These are phyloP conservation scores for Beta lomatogona DNA, from an alignment of 179 eudicot genomes.

Conservation along the genomic window DNA sequence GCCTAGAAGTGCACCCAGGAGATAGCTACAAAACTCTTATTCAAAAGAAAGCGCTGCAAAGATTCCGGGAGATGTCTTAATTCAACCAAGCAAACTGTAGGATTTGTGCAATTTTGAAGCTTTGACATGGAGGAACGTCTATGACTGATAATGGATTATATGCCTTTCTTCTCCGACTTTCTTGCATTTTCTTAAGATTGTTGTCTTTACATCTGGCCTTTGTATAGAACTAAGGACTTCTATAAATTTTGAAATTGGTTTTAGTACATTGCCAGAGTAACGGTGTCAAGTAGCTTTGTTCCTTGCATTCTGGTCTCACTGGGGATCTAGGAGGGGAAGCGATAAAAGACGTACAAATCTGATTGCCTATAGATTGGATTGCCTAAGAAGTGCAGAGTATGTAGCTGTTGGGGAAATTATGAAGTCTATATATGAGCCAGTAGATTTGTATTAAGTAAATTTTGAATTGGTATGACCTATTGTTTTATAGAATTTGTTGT, in stretches of 20 bases:
- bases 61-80: constrained; percentile 92
- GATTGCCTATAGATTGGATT: background rate
- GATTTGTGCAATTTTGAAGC: background rate
- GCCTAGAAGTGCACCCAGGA: constrained; percentile 88
- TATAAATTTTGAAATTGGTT: background rate
- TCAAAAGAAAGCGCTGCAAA: constrained; percentile 94
- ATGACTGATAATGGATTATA: background rate
- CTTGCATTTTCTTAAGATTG: background rate
- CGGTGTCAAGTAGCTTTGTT: background rate
- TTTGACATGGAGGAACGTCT: background rate
- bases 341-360: background rate
- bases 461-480: too few relatives aligned
- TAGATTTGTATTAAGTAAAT: too few relatives aligned
- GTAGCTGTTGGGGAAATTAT: background rate
- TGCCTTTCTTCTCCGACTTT: background rate
- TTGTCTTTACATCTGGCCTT: background rate
- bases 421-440: too few relatives aligned
- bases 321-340: background rate
- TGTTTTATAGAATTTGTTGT: too few relatives aligned
- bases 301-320: background rate
- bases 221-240: background rate
- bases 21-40: constrained; percentile 94
- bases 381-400: background rate
- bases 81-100: background rate
- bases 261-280: background rate